These are phyloP conservation scores for Pseudonitzschia pungens DNA, from an alignment of 108 stramenopile species.

Conservation along the genomic window DNA sequence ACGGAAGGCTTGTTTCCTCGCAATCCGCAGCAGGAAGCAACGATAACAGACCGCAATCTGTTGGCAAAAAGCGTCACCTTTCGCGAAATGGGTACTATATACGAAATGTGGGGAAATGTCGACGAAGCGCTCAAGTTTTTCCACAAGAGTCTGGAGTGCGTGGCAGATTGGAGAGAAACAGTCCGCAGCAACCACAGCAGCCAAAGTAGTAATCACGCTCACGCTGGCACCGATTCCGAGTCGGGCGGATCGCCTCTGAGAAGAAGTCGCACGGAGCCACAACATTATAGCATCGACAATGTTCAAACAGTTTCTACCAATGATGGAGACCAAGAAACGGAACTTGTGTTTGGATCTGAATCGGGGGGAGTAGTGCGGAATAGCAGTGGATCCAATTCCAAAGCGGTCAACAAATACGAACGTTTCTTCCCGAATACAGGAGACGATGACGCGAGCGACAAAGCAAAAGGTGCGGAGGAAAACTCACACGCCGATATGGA, in stretches of 20 bases:
- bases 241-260: not conserved
- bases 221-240: not conserved
- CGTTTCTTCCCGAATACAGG: conserved; percentile 46
- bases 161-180: conserved; percentile 40
- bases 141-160: conserved; percentile 78
- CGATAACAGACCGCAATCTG: conserved; percentile 25
- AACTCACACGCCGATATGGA: conserved; percentile 60
- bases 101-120: conserved; percentile 62
- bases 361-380: not conserved
- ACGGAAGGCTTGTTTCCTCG: not conserved
- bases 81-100: conserved; percentile 83
- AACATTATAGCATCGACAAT: conserved; percentile 8
- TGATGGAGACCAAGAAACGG: conserved; percentile 50
- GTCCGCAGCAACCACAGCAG: not conserved
- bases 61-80: conserved; percentile 65
- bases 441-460: not conserved
- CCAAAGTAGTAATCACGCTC: not conserved
- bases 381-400: conserved; percentile 12
- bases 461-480: conserved; percentile 22
- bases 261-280: not conserved
- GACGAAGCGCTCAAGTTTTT: conserved; percentile 75
- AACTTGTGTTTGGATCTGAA: conserved; percentile 49
- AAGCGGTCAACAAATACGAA: conserved; percentile 48
- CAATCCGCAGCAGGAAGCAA: not conserved
- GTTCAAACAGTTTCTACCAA: conserved; percentile 14